These are phyloP conservation scores for Ganoderma multipileum DNA, from an alignment of 1,284 basidiomycete species.

Conservation along the genomic window DNA sequence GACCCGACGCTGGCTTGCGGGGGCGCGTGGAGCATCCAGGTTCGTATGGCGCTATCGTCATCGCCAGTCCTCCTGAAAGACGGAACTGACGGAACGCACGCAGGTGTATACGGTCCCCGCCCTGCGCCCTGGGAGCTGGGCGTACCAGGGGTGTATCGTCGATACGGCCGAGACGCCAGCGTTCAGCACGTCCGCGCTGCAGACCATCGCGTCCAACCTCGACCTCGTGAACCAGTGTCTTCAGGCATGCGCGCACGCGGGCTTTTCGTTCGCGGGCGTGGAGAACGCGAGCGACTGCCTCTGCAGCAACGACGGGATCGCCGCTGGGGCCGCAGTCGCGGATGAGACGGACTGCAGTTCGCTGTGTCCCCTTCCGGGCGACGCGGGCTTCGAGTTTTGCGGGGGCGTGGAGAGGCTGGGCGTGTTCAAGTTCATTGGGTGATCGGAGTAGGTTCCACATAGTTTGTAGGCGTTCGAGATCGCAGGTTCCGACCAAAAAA, in stretches of 20 bases:
- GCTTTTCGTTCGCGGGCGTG: conserved; percentile 27
- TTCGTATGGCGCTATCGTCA: background rate
- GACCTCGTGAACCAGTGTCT: conserved; percentile 31
- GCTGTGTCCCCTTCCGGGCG: conserved; percentile 29
- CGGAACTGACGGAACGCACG: background rate
- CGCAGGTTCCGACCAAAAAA: background rate
- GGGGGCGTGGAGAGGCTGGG: conserved; percentile 25
- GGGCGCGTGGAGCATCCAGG: conserved; percentile 34
- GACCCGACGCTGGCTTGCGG: conserved; percentile 28
- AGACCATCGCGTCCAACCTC: conserved; percentile 23
- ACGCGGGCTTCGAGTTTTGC: conserved; percentile 30
- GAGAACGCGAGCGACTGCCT: conserved; percentile 26
- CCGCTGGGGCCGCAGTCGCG: conserved; percentile 11
- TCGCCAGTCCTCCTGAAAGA: background rate
- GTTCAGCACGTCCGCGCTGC: conserved; percentile 12
- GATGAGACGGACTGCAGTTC: conserved; percentile 25
- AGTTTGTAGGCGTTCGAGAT: background rate
- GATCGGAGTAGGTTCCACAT: background rate
- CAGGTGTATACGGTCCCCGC: conserved; percentile 29
- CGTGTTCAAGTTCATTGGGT: conserved; percentile 24
- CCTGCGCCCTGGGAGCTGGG: conserved; percentile 27
- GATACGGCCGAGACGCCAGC: conserved; percentile 22
- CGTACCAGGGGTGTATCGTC: conserved; percentile 25
- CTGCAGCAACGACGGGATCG: conserved; percentile 19
- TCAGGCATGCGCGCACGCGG: conserved; percentile 25